Evolutionary conservation across 495 filamentous ascomycete genomes (phyloP).

Genomic region (Cercophora newfieldiana): DNA sequence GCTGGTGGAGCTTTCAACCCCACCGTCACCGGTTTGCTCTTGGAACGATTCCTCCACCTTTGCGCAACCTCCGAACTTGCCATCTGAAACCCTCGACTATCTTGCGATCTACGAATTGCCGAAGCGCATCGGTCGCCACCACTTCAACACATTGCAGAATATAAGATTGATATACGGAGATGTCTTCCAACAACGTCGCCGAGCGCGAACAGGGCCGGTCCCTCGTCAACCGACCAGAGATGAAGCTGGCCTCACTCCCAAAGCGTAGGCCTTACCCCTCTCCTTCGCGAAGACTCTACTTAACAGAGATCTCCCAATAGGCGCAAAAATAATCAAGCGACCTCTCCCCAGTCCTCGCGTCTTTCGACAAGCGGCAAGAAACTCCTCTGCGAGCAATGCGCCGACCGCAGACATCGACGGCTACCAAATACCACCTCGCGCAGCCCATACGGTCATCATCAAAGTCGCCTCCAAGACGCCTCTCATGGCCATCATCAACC

Average conservation of each 20-base stretch:
- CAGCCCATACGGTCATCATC: constrained; percentile 54
- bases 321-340: constrained; percentile 32
- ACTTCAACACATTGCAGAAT: background rate
- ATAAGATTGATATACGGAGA: too few relatives aligned
- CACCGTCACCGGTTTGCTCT: background rate
- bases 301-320: constrained; percentile 16
- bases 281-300: background rate
- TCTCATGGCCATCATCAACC: constrained; percentile 80
- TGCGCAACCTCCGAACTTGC: too few relatives aligned
- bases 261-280: constrained; percentile 36
- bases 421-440: constrained; percentile 57
- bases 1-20: background rate
- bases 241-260: constrained; percentile 50
- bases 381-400: constrained; percentile 36
- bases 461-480: constrained; percentile 76
- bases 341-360: constrained; percentile 23
- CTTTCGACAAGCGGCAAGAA: background rate
- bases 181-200: background rate
- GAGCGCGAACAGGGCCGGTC: background rate
- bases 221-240: constrained; percentile 29
- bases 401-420: constrained; percentile 66
- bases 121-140: background rate
- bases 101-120: background rate
- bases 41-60: background rate
- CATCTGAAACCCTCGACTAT: background rate